phyloP scores from a whole-genome alignment of 2,329 filamentous ascomycete species.

The Penicillium frequentans region DNA sequence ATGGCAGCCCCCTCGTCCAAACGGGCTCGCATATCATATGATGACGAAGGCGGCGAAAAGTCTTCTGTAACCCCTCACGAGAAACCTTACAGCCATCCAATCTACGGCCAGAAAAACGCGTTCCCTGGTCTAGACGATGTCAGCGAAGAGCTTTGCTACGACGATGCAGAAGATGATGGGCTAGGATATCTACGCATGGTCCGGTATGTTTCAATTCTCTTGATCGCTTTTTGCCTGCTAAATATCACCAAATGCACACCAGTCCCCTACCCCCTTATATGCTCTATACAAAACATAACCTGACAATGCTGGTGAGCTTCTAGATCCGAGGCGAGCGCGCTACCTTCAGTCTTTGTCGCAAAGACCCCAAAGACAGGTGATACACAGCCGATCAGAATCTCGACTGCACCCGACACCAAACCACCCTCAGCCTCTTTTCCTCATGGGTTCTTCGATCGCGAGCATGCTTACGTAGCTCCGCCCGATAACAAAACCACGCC shows the following conservation, averaged over 20 bases:
- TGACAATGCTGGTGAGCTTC: slow-evolving; percentile 15
- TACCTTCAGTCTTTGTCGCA: slow-evolving; percentile 71
- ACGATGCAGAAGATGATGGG: slow-evolving; percentile 64
- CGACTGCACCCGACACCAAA: neutral
- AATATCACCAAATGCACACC: slow-evolving; percentile 11
- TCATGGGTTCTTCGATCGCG: slow-evolving; percentile 65
- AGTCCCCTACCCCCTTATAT: neutral
- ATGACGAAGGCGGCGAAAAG: slow-evolving; percentile 29
- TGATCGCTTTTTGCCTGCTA: slow-evolving; percentile 19
- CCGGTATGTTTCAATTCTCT: slow-evolving; percentile 54
- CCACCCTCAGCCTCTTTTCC: slow-evolving; percentile 51
- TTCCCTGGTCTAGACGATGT: slow-evolving; percentile 62
- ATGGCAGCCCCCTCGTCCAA: slow-evolving; percentile 27
- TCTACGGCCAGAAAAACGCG: slow-evolving; percentile 70
- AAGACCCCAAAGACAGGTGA: slow-evolving; percentile 42
- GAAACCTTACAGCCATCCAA: slow-evolving; percentile 56
- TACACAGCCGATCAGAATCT: neutral
- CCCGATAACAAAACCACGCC: slow-evolving; percentile 46
- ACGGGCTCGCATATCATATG: slow-evolving; percentile 25
- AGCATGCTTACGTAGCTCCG: slow-evolving; percentile 74
- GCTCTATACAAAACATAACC: neutral
- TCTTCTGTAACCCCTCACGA: slow-evolving; percentile 25
- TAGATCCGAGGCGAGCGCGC: slow-evolving; percentile 72
- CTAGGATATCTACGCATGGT: slow-evolving; percentile 71
- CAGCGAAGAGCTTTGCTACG: slow-evolving; percentile 63